Percentiles rank a stretch among this genome's conserved stretches.
phyloP scores from a whole-genome alignment of 148 eudicot genomes.

The Simmondsia chinensis region DNA sequence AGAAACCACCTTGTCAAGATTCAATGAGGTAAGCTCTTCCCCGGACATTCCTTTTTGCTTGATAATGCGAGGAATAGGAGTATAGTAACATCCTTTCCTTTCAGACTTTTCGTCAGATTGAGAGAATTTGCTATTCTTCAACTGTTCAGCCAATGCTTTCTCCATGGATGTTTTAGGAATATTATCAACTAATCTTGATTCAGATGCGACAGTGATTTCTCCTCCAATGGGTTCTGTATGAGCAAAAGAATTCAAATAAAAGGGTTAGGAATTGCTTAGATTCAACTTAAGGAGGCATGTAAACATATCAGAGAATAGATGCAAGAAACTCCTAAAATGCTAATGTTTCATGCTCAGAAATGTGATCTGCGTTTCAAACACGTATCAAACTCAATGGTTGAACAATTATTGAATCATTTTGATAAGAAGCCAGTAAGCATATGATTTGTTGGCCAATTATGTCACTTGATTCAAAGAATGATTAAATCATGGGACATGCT shows the following conservation, averaged over 20 bases:
- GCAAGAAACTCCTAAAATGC: too few relatives aligned
- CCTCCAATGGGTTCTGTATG: conserved; percentile 83
- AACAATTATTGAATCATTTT: too few relatives aligned
- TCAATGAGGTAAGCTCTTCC: conserved; percentile 68
- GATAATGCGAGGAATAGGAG: conserved; percentile 61
- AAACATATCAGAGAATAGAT: too few relatives aligned
- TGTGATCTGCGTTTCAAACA: too few relatives aligned
- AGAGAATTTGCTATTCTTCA: conserved; percentile 44
- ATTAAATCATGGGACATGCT: too few relatives aligned
- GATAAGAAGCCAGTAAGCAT: too few relatives aligned
- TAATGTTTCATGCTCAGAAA: too few relatives aligned
- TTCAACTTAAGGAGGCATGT: too few relatives aligned
- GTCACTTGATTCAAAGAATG: too few relatives aligned
- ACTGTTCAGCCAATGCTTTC: conserved; percentile 66
- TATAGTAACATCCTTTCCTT: conserved; percentile 69
- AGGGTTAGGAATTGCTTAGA: too few relatives aligned
- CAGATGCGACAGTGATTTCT: conserved; percentile 64
- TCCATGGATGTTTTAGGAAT: conserved; percentile 57
- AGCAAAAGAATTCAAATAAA: neutral
- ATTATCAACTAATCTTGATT: conserved; percentile 40
- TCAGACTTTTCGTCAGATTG: conserved; percentile 28
- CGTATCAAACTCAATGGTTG: too few relatives aligned
- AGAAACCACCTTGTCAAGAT: conserved; percentile 77
- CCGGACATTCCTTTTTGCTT: conserved; percentile 77
- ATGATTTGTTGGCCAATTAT: too few relatives aligned